These are phyloP conservation scores for Hericium coralloides DNA, from an alignment of 768 basidiomycete genomes.

Conservation along the genomic window DNA sequence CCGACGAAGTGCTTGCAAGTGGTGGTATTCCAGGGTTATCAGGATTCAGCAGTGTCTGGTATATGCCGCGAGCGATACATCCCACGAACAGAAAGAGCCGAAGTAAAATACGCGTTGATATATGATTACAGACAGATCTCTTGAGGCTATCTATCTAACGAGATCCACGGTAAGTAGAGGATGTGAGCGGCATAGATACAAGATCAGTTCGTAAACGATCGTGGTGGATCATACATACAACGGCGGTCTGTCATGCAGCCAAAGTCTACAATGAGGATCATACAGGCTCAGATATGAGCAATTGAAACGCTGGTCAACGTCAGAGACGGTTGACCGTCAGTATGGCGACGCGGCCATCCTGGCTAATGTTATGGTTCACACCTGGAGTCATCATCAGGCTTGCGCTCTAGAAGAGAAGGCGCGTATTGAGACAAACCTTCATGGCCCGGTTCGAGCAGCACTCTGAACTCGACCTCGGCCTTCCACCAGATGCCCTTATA, in stretches of 20 bases:
- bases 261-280: neutral
- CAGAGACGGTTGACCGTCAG: constrained; percentile 52
- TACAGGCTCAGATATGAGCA: neutral
- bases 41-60: too few species aligned
- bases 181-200: neutral
- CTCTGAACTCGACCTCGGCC: constrained; percentile 69
- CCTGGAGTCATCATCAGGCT: constrained; percentile 30
- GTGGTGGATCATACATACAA: neutral
- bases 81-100: too few species aligned
- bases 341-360: constrained; percentile 77
- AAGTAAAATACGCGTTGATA: neutral
- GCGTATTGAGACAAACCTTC: constrained; percentile 37
- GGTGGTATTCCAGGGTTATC: too few species aligned
- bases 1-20: too few species aligned
- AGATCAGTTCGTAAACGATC: neutral
- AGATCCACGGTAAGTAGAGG: neutral
- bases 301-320: neutral
- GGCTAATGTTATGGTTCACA: constrained; percentile 72
- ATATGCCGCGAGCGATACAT: too few species aligned
- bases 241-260: neutral
- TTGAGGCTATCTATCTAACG: neutral
- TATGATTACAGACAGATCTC: neutral
- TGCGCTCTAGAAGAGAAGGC: neutral
- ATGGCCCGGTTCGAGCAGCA: constrained; percentile 57
- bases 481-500: constrained; percentile 67